Base-by-base conservation (phyloP, 306 rosid species). In the Pterocarpus macrocarpus region DNA sequence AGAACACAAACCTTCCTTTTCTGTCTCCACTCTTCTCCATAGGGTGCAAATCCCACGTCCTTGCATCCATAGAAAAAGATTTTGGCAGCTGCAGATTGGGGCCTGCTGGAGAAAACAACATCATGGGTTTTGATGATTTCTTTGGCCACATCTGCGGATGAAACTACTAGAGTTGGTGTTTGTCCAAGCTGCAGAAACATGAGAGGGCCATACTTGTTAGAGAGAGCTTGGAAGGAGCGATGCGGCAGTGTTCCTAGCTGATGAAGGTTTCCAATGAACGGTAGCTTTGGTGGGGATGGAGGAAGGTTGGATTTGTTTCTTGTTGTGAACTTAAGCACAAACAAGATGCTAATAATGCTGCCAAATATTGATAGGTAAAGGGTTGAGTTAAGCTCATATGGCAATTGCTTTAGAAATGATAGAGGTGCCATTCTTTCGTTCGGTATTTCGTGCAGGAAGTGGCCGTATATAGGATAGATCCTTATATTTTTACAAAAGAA, bases 181-280 rank as follows among this genome's bases (percentile, higher is more conserved):
- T 80, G 75, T 3, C 89, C 94, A 0, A 88, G 32, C 9, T 78
- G 44, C 0, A 88, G 30, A 4, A 78, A 52, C 87, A 84, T 84
- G 2, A 85, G 61, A 50, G 85, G 84, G 39, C 90, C 91, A 34
- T 85, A 69, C 4, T 80, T 86, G 0, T 43, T 30, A 2, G 90
- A 78, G 1, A 86, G 85, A 0, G 33, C 61, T 0, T 39, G 75
- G 34, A 86, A 68, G n/a, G 88, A 76, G 2, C 55, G 89, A 34
- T 86, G 86, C 15, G 88, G 84, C 3, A 69, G 59, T 5, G 80
- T 58, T 17, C 94, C 84, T 8, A 88, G 17, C 35, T 85, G 86
- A 56, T 88, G 88, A 7, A 84, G 86, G 73, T 90, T 86, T 17
- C 90, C 90, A 8, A 85, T 86, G 0, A 83, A 8, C 0, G 89